These are phyloP conservation scores for Colletotrichum spinosum DNA, from an alignment of 2,329 filamentous ascomycete genomes.

Conservation along the genomic window DNA sequence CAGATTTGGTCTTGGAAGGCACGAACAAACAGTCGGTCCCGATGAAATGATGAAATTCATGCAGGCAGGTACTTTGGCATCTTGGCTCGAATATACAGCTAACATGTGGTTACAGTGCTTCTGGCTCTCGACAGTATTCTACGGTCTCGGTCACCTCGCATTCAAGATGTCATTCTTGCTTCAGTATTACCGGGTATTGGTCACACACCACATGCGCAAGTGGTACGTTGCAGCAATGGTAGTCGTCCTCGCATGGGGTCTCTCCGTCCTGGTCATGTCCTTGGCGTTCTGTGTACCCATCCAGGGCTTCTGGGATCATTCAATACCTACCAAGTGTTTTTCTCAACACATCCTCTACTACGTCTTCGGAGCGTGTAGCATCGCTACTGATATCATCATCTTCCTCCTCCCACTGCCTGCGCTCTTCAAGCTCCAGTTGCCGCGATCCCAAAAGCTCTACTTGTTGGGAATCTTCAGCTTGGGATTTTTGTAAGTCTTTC, in stretches of 20 bases:
- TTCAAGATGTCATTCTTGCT: constrained; percentile 50
- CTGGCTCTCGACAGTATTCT: constrained; percentile 46
- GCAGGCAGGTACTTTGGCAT: constrained; percentile 26
- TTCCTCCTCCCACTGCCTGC: constrained; percentile 44
- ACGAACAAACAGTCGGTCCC: constrained; percentile 19
- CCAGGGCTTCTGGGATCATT: constrained; percentile 43
- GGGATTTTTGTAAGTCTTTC: constrained; percentile 42
- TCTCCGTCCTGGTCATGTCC: constrained; percentile 41
- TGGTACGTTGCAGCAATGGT: constrained; percentile 43
- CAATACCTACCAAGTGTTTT: constrained; percentile 38
- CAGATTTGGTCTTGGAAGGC: constrained; percentile 39
- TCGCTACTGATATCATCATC: constrained; percentile 43
- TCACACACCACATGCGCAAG: constrained; percentile 41
- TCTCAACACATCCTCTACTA: constrained; percentile 38
- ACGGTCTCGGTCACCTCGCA: constrained; percentile 43
- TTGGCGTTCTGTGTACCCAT: constrained; percentile 43
- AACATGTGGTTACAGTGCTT: constrained; percentile 40
- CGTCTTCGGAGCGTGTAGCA: constrained; percentile 42
- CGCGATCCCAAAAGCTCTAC: constrained; percentile 40
- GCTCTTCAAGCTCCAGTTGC: constrained; percentile 41
- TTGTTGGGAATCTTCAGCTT: constrained; percentile 44
- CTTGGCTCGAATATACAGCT: too few species aligned
- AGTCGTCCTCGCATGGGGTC: constrained; percentile 42
- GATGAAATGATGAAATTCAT: constrained; percentile 8
- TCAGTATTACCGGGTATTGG: constrained; percentile 51